A percentile compares a stretch with the other conserved stretches of the same genome.
Conservation (phyloP, 78 protist genomes). For the Capsaspora owczarzaki region DNA sequence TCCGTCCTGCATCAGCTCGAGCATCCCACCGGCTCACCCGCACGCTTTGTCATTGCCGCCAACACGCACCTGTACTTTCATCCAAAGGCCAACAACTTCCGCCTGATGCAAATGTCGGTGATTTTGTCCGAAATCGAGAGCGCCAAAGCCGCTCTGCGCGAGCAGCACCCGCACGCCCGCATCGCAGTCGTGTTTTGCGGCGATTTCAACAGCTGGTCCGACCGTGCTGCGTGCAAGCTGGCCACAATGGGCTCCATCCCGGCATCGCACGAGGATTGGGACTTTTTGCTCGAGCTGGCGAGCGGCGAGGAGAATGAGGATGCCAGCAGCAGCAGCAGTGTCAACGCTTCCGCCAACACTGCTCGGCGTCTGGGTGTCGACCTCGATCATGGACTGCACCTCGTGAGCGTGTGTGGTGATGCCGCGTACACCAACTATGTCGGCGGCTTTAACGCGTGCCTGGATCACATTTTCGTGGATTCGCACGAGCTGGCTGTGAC, state of each 20-base stretch:
- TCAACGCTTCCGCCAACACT: no score
- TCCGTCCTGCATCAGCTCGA: no score
- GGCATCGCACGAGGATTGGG: background rate
- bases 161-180: background rate
- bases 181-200: background rate
- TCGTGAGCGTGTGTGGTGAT: background rate
- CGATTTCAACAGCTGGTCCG: background rate
- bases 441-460: background rate
- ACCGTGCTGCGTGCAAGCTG: no score
- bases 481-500: background rate
- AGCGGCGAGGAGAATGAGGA: background rate
- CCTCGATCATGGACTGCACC: background rate
- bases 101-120: background rate
- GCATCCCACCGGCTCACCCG: no score
- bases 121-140: background rate
- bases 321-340: background rate
- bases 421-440: background rate
- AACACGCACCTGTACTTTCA: constrained; percentile 5
- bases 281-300: background rate
- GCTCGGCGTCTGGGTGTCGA: no score
- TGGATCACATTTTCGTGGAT: background rate
- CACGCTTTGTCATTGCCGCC: background rate
- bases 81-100: background rate
- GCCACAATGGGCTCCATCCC: background rate
- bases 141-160: background rate